These are phyloP conservation scores for Gracilaria domingensis DNA, from an alignment of 23 red algal species.

Conservation along the genomic window DNA sequence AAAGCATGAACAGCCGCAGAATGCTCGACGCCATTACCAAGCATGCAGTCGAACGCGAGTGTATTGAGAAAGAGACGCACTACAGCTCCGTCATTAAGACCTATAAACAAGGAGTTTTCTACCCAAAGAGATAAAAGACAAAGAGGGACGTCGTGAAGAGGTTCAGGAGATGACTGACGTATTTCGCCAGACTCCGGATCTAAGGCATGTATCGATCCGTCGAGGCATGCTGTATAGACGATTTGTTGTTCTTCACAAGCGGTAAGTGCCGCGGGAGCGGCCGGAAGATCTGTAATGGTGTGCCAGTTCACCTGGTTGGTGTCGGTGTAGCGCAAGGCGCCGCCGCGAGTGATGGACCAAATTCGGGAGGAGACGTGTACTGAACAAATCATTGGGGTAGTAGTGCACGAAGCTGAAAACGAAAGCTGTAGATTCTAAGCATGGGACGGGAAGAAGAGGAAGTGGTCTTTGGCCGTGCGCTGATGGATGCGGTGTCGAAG, in stretches of 20 bases:
- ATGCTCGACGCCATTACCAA: slow-evolving; percentile 62
- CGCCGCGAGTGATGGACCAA: slow-evolving; percentile 57
- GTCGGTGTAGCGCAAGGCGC: slow-evolving; percentile 34
- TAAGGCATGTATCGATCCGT: slow-evolving; percentile 58
- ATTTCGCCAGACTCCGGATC: slow-evolving; percentile 35
- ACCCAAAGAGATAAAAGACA: slow-evolving; percentile 48
- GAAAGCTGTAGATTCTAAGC: not conserved
- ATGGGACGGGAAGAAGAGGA: not conserved
- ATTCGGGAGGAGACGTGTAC: slow-evolving; percentile 42
- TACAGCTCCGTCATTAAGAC: slow-evolving; percentile 55
- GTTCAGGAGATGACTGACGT: not conserved
- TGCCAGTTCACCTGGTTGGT: slow-evolving; percentile 28
- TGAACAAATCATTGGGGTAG: slow-evolving; percentile 14
- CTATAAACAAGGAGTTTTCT: slow-evolving; percentile 64
- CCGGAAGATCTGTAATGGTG: slow-evolving; percentile 26
- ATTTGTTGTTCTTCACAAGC: slow-evolving; percentile 31
- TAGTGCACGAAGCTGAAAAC: not conserved
- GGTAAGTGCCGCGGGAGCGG: slow-evolving; percentile 16
- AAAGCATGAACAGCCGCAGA: slow-evolving; percentile 57
- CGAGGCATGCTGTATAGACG: slow-evolving; percentile 48
- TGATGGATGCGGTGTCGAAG: not conserved
- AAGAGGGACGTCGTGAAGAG: slow-evolving; percentile 38
- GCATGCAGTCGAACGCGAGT: slow-evolving; percentile 66
- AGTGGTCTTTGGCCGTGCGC: not conserved
- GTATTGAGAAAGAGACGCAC: slow-evolving; percentile 49